These are phyloP conservation scores for Xylariaceae sp. DNA, from an alignment of 2,329 filamentous ascomycete species.

Conservation along the genomic window DNA sequence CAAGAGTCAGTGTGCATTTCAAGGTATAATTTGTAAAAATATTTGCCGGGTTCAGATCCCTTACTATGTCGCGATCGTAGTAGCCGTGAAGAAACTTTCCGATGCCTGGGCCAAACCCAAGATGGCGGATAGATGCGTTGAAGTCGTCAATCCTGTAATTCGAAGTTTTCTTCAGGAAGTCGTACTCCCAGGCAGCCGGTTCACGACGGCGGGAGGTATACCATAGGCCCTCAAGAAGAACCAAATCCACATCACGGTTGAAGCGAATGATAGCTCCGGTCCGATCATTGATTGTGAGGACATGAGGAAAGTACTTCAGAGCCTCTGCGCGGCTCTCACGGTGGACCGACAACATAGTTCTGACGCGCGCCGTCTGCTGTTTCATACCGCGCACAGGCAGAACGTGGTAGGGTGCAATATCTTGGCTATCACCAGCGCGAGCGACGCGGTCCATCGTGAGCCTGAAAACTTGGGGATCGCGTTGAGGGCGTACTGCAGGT, in stretches of 20 bases:
- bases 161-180: neutral
- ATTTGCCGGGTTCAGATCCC: too few relatives aligned
- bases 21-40: neutral
- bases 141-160: neutral
- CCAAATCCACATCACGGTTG: neutral
- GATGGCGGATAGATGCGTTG: neutral
- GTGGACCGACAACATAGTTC: neutral
- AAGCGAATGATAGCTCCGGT: neutral
- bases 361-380: neutral
- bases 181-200: too few relatives aligned
- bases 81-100: neutral
- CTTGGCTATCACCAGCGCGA: too few relatives aligned
- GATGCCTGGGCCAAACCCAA: neutral
- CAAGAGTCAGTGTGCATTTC: neutral
- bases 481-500: neutral
- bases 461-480: neutral
- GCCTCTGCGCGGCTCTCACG: neutral
- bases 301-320: neutral
- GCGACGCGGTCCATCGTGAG: neutral
- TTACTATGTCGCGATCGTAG: neutral
- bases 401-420: too few relatives aligned
- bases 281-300: neutral
- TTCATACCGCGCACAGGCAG: neutral
- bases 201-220: too few relatives aligned
- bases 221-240: neutral